Conservation (phyloP, 2,329 filamentous ascomycete species). For the Fusarium sp. region DNA sequence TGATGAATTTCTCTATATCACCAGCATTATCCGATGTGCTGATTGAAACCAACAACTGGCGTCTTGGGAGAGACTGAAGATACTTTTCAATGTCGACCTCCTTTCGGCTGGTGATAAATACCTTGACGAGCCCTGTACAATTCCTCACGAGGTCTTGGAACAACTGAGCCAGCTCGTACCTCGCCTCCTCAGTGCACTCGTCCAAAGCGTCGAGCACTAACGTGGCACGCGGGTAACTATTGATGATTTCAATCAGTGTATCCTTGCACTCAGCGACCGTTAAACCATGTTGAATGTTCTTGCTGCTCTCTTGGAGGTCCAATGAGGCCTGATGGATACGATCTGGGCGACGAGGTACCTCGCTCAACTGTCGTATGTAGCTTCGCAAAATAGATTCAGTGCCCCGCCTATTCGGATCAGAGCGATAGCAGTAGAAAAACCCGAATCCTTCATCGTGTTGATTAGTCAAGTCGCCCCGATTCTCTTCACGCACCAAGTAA, state of each 20-base stretch:
- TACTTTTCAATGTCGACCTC: too few species aligned
- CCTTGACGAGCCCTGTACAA: too few species aligned
- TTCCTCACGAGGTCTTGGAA: background rate
- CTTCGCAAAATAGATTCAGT: background rate
- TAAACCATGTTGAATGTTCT: background rate
- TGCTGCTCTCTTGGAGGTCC: fast-evolving
- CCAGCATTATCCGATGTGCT: too few species aligned
- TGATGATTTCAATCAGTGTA: background rate
- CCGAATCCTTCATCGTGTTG: background rate
- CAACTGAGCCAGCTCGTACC: background rate
- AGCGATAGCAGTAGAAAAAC: background rate
- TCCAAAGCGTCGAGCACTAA: background rate
- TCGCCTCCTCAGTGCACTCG: background rate
- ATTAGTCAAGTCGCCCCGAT: fast-evolving
- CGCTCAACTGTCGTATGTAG: background rate
- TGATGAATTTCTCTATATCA: too few species aligned
- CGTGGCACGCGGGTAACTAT: background rate
- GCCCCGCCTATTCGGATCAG: background rate
- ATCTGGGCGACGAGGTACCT: background rate
- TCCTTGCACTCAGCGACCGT: background rate
- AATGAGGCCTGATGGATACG: background rate
- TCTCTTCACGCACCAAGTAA: background rate
- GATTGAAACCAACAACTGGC: too few species aligned
- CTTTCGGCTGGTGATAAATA: background rate
- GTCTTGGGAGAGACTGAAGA: too few species aligned